A percentile compares a stretch with the other conserved stretches of the same genome.
Evolutionary conservation across 352 stramenopile genomes (phyloP).

Genomic region (Blastocystis sp.): DNA sequence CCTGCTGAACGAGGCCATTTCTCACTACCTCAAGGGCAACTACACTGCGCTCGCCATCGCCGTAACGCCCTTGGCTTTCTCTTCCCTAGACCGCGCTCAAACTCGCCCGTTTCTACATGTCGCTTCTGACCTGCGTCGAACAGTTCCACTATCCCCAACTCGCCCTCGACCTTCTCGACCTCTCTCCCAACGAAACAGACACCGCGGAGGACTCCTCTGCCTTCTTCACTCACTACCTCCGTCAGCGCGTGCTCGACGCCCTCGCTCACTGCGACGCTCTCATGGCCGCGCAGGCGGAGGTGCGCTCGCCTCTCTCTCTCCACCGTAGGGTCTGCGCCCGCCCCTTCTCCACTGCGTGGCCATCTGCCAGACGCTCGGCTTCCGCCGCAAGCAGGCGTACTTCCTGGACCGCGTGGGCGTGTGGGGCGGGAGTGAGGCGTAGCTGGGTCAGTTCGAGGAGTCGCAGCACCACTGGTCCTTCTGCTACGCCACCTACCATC

Average conservation of each 20-base stretch:
- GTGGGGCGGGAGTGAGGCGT: not conserved
- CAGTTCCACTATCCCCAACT: not conserved
- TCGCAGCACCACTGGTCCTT: constrained; percentile 29
- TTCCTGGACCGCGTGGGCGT: constrained; percentile 19
- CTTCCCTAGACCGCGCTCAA: constrained; percentile 16
- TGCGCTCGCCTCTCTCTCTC: not conserved
- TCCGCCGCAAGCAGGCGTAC: not conserved
- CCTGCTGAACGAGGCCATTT: constrained; percentile 25
- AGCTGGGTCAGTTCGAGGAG: constrained; percentile 41
- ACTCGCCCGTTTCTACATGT: constrained; percentile 20
- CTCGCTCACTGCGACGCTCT: constrained; percentile 7
- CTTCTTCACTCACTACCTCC: constrained; percentile 3
- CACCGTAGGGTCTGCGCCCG: not conserved
- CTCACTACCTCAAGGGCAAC: constrained; percentile 10
- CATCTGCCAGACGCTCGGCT: constrained; percentile 9
- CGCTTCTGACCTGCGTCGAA: not conserved
- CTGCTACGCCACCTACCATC: constrained; percentile 27
- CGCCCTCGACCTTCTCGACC: not conserved
- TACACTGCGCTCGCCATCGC: not conserved
- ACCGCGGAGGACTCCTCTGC: not conserved
- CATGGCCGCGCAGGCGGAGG: not conserved
- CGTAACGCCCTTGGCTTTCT: not conserved
- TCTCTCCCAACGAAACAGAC: not conserved
- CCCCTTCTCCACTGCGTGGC: constrained; percentile 6
- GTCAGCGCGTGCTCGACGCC: not conserved